A percentile compares a stretch with the other conserved stretches of the same genome.
Conservation (phyloP, 805 yeast species). For the Hanseniaspora occidentalis region DNA sequence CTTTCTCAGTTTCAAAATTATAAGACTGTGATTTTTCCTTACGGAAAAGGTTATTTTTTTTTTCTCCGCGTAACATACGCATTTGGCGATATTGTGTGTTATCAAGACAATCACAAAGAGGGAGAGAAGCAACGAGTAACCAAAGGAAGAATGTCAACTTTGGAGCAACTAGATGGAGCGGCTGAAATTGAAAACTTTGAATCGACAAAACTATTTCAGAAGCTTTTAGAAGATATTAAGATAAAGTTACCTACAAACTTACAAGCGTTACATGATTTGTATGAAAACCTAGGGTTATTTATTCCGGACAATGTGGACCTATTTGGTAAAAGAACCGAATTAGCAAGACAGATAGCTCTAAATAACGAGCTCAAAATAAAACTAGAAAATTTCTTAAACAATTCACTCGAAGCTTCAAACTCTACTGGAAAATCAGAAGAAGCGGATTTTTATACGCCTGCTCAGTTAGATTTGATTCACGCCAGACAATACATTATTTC, state of each 20-base stretch:
- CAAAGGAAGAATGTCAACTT: too few species aligned
- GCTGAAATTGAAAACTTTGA: slow-evolving; percentile 1
- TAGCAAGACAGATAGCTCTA: slow-evolving; percentile 33
- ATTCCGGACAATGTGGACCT: slow-evolving; percentile 43
- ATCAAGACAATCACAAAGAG: too few species aligned
- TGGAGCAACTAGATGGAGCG: too few species aligned
- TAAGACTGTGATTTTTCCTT: too few species aligned
- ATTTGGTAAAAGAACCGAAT: slow-evolving; percentile 47
- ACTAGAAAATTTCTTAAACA: slow-evolving; percentile 6
- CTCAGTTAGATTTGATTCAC: slow-evolving; percentile 37
- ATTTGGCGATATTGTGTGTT: too few species aligned
- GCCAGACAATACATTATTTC: slow-evolving; percentile 41
- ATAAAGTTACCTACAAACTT: slow-evolving; percentile 7
- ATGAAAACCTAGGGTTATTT: not conserved
- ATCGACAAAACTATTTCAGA: not conserved
- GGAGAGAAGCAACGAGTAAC: too few species aligned
- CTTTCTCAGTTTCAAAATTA: too few species aligned
- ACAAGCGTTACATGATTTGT: slow-evolving; percentile 28
- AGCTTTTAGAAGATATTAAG: slow-evolving; percentile 1
- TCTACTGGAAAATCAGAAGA: too few species aligned
- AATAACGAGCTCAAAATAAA: slow-evolving; percentile 16
- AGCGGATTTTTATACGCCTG: slow-evolving; percentile 82
- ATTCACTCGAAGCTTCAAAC: too few species aligned
- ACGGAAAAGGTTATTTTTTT: too few species aligned
- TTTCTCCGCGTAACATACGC: too few species aligned